These are phyloP conservation scores for Cladophialophora bantiana DNA, from an alignment of 2,329 filamentous ascomycete genomes.

Conservation along the genomic window DNA sequence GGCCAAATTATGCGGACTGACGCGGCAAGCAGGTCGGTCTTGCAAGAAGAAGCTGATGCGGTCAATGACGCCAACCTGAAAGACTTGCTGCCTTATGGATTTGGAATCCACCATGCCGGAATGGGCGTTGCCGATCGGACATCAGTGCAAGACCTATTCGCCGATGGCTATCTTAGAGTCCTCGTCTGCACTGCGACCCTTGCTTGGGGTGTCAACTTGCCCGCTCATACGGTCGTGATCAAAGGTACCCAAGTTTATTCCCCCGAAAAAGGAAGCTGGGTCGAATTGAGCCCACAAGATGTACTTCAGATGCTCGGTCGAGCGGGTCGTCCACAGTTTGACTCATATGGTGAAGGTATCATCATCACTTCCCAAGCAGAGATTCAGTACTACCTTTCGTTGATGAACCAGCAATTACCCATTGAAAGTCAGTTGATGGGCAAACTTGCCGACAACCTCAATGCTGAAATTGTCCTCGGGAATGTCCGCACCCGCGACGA, in stretches of 20 bases:
- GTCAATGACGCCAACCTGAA: conserved; percentile 89
- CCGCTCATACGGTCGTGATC: conserved; percentile 97
- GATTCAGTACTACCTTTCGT: conserved; percentile 95
- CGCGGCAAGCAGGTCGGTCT: conserved; percentile 85
- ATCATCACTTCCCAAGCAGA: conserved; percentile 96
- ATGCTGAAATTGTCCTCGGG: conserved; percentile 93
- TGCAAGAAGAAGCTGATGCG: conserved; percentile 82
- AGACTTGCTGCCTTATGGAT: conserved; percentile 92
- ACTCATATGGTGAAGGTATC: conserved; percentile 97
- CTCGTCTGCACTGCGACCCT: conserved; percentile 97
- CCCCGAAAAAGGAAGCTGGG: conserved; percentile 97
- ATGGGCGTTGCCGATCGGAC: conserved; percentile 96
- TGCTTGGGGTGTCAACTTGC: conserved; percentile 98
- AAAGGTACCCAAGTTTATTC: conserved; percentile 99
- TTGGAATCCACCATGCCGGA: conserved; percentile 97
- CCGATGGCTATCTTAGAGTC: conserved; percentile 89
- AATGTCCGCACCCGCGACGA: conserved; percentile 92
- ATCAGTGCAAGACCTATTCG: conserved; percentile 93
- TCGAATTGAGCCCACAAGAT: conserved; percentile 95
- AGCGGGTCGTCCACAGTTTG: conserved; percentile 93
- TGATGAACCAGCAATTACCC: conserved; percentile 95
- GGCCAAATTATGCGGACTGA: conserved; percentile 93
- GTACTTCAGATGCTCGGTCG: conserved; percentile 98
- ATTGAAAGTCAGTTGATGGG: conserved; percentile 97
- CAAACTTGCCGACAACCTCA: conserved; percentile 92